These are phyloP conservation scores for Fusarium tricinctum DNA, from an alignment of 2,329 filamentous ascomycete species.

Conservation along the genomic window DNA sequence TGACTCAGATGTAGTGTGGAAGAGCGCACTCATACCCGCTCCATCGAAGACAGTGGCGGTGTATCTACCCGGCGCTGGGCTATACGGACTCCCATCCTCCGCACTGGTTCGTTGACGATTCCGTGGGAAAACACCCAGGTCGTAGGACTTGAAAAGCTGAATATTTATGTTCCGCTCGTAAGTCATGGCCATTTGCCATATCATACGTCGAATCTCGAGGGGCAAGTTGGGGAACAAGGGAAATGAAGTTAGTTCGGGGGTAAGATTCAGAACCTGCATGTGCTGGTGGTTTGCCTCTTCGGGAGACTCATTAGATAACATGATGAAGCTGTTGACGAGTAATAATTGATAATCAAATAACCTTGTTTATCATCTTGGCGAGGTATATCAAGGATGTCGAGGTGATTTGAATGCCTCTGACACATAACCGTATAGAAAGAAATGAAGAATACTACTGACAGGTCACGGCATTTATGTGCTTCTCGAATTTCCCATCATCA, in stretches of 20 bases:
- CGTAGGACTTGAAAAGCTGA: not conserved
- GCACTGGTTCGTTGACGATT: not conserved
- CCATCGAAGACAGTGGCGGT: not conserved
- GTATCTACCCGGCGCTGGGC: too few species aligned
- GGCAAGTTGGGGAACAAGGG: not conserved
- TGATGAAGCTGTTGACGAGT: not conserved
- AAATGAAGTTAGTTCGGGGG: not conserved
- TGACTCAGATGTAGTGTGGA: not conserved
- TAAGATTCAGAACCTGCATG: not conserved
- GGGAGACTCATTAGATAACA: not conserved
- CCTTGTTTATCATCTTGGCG: too few species aligned
- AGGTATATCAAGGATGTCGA: too few species aligned
- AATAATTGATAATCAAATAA: not conserved
- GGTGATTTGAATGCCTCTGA: too few species aligned
- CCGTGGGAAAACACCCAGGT: too few species aligned
- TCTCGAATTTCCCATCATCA: too few species aligned
- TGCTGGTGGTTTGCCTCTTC: not conserved
- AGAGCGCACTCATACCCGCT: not conserved
- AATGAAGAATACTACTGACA: too few species aligned
- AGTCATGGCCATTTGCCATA: not conserved
- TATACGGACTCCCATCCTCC: too few species aligned
- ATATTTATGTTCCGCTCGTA: not conserved
- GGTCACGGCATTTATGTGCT: not conserved
- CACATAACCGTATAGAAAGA: not conserved
- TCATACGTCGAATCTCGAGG: not conserved